Conservation (phyloP, 169 alveolate genomes). For the Theileria sp. region DNA sequence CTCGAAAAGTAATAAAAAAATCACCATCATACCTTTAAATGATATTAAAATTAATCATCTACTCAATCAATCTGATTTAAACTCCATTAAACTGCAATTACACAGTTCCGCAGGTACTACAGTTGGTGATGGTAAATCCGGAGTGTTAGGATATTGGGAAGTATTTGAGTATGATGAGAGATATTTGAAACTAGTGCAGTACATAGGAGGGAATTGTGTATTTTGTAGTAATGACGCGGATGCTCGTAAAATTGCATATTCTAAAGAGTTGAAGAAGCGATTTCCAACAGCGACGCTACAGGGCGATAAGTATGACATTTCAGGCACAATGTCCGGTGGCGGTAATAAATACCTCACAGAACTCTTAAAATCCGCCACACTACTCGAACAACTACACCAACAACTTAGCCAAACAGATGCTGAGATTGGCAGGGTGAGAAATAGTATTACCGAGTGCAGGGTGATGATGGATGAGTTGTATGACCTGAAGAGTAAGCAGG, state of each 20-base stretch:
- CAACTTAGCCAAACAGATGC: background rate
- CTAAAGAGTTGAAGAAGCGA: conserved; percentile 65
- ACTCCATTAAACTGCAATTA: background rate
- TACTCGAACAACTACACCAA: conserved; percentile 12
- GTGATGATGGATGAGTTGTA: conserved; percentile 39
- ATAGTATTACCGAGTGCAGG: conserved; percentile 36
- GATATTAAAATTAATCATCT: conserved; percentile 65
- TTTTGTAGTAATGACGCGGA: conserved; percentile 79
- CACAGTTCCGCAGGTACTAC: conserved; percentile 43
- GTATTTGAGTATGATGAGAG: conserved; percentile 71
- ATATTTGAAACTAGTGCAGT: conserved; percentile 75
- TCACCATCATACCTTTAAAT: conserved; percentile 72
- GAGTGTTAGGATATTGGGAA: conserved; percentile 64
- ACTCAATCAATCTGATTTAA: conserved; percentile 34
- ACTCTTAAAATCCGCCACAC: conserved; percentile 41
- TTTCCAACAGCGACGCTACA: conserved; percentile 85
- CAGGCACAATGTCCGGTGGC: conserved; percentile 91
- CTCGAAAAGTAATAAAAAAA: conserved; percentile 48
- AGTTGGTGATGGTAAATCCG: conserved; percentile 11
- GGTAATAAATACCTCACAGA: conserved; percentile 70
- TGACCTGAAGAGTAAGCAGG: conserved; percentile 63
- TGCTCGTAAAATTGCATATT: conserved; percentile 84
- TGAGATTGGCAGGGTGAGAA: conserved; percentile 37
- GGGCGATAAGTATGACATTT: conserved; percentile 88
- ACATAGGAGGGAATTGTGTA: conserved; percentile 81